A percentile compares a stretch with the other conserved stretches of the same genome.
phyloP scores from a whole-genome alignment of 768 basidiomycete species.

The Tulasnella sp. region DNA sequence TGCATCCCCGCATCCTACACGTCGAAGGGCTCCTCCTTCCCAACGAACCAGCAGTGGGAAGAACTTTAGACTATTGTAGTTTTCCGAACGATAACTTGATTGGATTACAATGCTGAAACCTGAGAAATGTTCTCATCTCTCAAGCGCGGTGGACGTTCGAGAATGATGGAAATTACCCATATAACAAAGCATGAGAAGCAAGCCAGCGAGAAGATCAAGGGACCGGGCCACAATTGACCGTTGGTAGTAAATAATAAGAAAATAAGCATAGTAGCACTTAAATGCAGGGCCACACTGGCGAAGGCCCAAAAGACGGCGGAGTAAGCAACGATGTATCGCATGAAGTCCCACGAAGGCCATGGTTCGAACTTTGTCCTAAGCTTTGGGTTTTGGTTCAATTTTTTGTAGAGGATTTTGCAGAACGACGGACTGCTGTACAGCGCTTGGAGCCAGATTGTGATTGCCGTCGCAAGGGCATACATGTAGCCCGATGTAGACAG shows the following conservation, averaged over 20 bases:
- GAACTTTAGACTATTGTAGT: too few relatives aligned
- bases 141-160: neutral
- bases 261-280: neutral
- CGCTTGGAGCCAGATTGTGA: neutral
- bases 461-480: neutral
- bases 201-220: neutral
- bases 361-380: neutral
- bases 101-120: too few relatives aligned
- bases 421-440: neutral
- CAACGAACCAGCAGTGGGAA: too few relatives aligned
- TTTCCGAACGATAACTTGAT: too few relatives aligned
- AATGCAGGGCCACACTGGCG: neutral
- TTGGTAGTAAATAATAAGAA: neutral
- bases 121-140: too few relatives aligned
- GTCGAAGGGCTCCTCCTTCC: too few relatives aligned
- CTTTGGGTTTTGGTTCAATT: neutral
- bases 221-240: neutral
- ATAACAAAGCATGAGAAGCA: neutral
- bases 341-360: neutral
- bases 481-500: neutral
- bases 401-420: neutral
- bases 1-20: too few relatives aligned
- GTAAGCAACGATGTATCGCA: neutral
- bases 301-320: neutral
- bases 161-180: neutral